Base-by-base conservation (phyloP, 192 early-diverging fungal species). In the Entomortierella chlamydospora region DNA sequence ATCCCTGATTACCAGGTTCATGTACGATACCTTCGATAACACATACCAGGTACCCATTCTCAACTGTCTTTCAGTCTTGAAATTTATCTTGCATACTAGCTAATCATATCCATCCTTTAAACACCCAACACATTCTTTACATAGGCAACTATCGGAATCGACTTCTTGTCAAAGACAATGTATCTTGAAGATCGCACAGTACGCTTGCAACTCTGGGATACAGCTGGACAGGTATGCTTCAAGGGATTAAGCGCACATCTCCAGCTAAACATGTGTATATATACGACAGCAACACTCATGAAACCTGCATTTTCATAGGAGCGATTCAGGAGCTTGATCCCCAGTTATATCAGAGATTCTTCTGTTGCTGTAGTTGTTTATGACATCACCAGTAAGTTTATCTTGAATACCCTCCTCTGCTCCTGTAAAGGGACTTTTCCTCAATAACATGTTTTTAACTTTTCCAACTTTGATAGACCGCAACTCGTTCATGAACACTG, bases 21-120 rank as follows among this genome's bases (percentile, higher is more conserved):
- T 99, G 97, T 99, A 99, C 82, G 98, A 99, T 73, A 99, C 96
- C n/a, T 99, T 99, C 81, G 97, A 99, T 89, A 97, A 96, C 70
- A 96, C 96, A 39, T 99, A 99, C 85, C 95, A 93, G 82, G 87
- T 90, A 84, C n/a, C 11, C 50, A n/a, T 33, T 45, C 47, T 22
- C 6, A 42, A 5, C n/a, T 22, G 25, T n/a, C 25, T 29, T 61
- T 61, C 17, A 4, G 59, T 43, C 2, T 4, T n/a, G n/a, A n/a
- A n/a, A n/a, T n/a, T n/a, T n/a, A n/a, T n/a, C n/a, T n/a, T n/a
- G n/a, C n/a, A n/a, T n/a, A n/a, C n/a, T n/a, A n/a, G n/a, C n/a
- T n/a, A n/a, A n/a, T n/a, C 39, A 41, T 41, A 41, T 41, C 6
- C 39, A 6, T 41, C 39, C 13, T 41, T 41, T 41, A 9, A 41